Evolutionary conservation across 2,329 filamentous ascomycete species (phyloP), one percentile per base, ranked within the genome.

Genomic region (Beauveria sp.): DNA sequence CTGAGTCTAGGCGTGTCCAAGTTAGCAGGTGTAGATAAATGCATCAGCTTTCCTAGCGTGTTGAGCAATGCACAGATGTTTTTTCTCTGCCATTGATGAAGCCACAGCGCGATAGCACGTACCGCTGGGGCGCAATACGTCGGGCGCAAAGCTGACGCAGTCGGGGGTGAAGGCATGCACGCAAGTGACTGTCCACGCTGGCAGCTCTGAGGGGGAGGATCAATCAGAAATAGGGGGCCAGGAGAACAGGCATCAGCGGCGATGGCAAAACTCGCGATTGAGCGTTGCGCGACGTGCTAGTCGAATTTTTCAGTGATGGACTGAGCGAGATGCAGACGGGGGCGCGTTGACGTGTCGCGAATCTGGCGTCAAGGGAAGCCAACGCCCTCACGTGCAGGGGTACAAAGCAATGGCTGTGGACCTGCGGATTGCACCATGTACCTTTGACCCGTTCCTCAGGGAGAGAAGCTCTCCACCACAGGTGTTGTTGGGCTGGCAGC

Each of bases 291-390:
- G 58, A 26, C 30, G 51, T 43, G 51, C 24, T 14, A 24, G 14
- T 50, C 20, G 51, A 46, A 46, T 22, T 41, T 48, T 37, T 9
- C 6, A 14, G 34, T 34, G 58, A 41, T 50, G 58, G 18, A 48
- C 41, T 20, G 58, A 20, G 51, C 43, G 51, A 59, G 57, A 47
- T 40, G 57, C 41, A 59, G 57, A 59, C 50, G 28, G 50, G 44
- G 47, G 56, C 56, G 48, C 50, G 57, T 48, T 61, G 58, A 30
- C 58, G 58, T 55, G 58, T 61, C 58, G 58, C 58, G 58, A 54
- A 48, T 61, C 58, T 61, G 51, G 58, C 44, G 58, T 61, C 57
- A 47, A 59, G 57, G 57, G 57, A 59, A 59, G 57, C 10, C 50
- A 54, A 28, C 8, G 18, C 16, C 57, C 57, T 59, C 57, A 59